phyloP scores from a whole-genome alignment of 73 alveolate species.

The Paramecium biaurelia region DNA sequence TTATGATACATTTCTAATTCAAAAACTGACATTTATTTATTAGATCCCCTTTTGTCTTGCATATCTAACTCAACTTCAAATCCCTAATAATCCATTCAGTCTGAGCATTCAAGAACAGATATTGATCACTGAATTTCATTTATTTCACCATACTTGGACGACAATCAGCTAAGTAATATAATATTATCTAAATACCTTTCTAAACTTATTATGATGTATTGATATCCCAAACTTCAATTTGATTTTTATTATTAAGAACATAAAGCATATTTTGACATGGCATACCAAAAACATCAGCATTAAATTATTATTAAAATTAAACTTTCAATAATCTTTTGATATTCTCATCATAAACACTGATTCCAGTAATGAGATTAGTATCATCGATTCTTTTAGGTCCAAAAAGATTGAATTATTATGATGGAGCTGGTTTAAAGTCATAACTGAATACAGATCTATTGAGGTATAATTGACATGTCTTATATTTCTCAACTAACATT shows the following conservation, averaged over 20 bases:
- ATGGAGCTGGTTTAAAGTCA: neutral
- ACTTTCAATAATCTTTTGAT: neutral
- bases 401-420: neutral
- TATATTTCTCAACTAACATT: neutral
- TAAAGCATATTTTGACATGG: neutral
- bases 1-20: neutral
- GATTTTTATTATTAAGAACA: constrained; percentile 11
- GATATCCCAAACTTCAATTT: constrained; percentile 21
- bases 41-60: neutral
- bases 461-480: neutral
- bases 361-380: neutral
- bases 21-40: neutral
- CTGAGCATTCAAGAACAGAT: neutral
- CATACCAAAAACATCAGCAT: constrained; percentile 39
- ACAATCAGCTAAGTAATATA: constrained; percentile 30
- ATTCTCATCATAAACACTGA: constrained; percentile 1
- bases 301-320: neutral
- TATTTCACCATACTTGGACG: neutral
- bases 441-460: neutral
- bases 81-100: constrained; percentile 34
- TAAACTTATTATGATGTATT: neutral
- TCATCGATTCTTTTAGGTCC: neutral
- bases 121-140: neutral
- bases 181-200: neutral
- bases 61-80: neutral